Evolutionary conservation across 2,329 filamentous ascomycete genomes (phyloP), one percentile per base, ranked within the genome.

Genomic region (Tetracladium maxilliforme): DNA sequence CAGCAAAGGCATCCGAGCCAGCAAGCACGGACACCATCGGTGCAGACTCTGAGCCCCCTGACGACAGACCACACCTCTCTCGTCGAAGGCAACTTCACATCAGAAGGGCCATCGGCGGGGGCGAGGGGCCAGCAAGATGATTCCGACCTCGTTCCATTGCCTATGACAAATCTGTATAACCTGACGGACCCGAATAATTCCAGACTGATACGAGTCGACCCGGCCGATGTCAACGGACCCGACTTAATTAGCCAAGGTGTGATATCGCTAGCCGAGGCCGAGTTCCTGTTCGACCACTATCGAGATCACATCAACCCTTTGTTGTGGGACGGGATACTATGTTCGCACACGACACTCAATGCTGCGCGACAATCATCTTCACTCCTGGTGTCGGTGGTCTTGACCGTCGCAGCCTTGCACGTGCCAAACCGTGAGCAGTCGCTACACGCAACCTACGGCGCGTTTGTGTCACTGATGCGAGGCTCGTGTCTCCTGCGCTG

Each of bases 341-440:
- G 7, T 53, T 59, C 11, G 59, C 66, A 33, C 45, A 48, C 9
- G 53, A 56, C 25, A n/a, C 42, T 68, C 20, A 50, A 49, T 5
- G 59, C 59, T 2, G 55, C 70, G 8, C 57, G 67, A 20, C 52
- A 59, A 23, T 60, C 64, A 8, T 73, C 68, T 1, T 58, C 62
- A 2, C 45, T 71, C 9, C 49, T 73, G 9, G 61, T 64, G 1
- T 59, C 64, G 4, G 62, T 64, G 3, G 64, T 73, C 20, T 51
- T 70, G 22, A 63, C 66, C 1, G 67, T 74, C 6, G 59, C 67
- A 3, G 64, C 67, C 0, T 50, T 73, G 4, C 69, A 74, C 37
- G 61, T 70, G 19, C 62, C 66, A 3, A 57, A 56, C 20, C 58
- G 55, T 24, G 61, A 60, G 5, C 48, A 51, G 3, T 58, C 61